Conservation (phyloP, 2,329 filamentous ascomycete species). For the Chalaropsis ovoidea region DNA sequence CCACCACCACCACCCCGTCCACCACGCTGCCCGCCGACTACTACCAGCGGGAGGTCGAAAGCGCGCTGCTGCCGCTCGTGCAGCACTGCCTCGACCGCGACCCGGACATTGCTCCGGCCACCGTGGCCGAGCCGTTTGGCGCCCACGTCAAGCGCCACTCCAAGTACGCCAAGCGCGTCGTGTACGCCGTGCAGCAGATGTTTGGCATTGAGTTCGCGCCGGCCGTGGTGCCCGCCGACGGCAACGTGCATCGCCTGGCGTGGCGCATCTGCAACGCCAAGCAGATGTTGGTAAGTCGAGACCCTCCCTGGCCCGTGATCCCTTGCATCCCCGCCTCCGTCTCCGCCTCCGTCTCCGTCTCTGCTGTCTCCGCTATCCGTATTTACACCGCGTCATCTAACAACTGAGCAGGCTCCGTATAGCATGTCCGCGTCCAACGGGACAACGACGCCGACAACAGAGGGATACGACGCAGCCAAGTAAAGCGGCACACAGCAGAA, state of each 20-base stretch:
- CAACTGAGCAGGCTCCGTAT: conserved; percentile 50
- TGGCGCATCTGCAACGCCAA: conserved; percentile 96
- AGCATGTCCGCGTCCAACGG: conserved; percentile 59
- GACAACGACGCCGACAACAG: conserved; percentile 47
- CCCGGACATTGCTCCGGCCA: conserved; percentile 76
- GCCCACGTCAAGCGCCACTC: conserved; percentile 73
- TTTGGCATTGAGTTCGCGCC: conserved; percentile 93
- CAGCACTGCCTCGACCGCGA: conserved; percentile 89
- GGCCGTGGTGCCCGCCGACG: conserved; percentile 83
- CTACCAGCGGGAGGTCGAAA: conserved; percentile 61
- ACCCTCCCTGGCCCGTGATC: too few species aligned
- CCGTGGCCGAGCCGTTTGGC: conserved; percentile 72
- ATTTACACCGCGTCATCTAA: not conserved
- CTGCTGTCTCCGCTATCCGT: conserved; percentile 31
- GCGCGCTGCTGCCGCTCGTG: conserved; percentile 68
- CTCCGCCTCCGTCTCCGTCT: not conserved
- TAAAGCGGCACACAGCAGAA: not conserved
- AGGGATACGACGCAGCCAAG: conserved; percentile 33
- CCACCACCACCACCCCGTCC: not conserved
- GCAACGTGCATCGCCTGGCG: conserved; percentile 77
- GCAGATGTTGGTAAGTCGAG: conserved; percentile 63
- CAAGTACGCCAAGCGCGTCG: conserved; percentile 80
- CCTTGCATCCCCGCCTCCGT: not conserved
- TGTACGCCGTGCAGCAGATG: conserved; percentile 93
- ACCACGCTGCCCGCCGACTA: conserved; percentile 40